phyloP scores from a whole-genome alignment of 2,329 filamentous ascomycete genomes.

The Lasiodiplodia hormozganensis region DNA sequence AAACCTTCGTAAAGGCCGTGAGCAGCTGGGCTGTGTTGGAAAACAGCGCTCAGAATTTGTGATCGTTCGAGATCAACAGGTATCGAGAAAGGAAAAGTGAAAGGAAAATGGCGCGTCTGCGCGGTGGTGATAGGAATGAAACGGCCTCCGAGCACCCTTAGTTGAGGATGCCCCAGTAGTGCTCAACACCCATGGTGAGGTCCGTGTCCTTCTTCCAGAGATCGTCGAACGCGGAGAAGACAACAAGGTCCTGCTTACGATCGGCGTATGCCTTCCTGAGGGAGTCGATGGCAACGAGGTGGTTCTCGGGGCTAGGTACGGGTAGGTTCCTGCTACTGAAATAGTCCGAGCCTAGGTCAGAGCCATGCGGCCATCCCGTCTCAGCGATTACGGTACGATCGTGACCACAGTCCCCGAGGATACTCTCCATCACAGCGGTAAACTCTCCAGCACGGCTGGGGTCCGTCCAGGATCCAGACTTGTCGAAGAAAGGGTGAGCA shows the following conservation, averaged over 20 bases:
- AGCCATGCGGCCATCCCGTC: constrained; percentile 81
- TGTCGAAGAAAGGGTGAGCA: constrained; percentile 83
- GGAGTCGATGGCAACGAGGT: constrained; percentile 66
- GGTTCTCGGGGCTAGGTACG: constrained; percentile 72
- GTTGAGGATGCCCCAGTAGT: constrained; percentile 72
- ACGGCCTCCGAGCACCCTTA: not conserved
- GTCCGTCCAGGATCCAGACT: constrained; percentile 45
- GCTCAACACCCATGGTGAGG: constrained; percentile 73
- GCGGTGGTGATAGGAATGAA: not conserved
- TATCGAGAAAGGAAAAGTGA: not conserved
- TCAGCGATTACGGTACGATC: constrained; percentile 79
- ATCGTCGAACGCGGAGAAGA: constrained; percentile 84
- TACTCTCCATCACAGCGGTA: constrained; percentile 62
- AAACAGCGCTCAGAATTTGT: not conserved
- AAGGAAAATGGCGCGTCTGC: not conserved
- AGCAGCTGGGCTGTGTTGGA: not conserved
- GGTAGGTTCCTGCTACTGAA: constrained; percentile 66
- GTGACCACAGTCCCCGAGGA: constrained; percentile 57
- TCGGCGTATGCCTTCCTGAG: constrained; percentile 2
- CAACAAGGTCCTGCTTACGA: constrained; percentile 55
- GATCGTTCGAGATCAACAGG: not conserved
- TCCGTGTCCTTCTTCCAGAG: constrained; percentile 74
- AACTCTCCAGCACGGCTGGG: constrained; percentile 68
- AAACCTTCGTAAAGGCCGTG: constrained; percentile 10
- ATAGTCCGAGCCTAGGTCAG: constrained; percentile 43